Percentiles rank a stretch among this genome's conserved stretches.
Evolutionary conservation across 345 rosid species (phyloP).

Genomic region (Viola odorata): DNA sequence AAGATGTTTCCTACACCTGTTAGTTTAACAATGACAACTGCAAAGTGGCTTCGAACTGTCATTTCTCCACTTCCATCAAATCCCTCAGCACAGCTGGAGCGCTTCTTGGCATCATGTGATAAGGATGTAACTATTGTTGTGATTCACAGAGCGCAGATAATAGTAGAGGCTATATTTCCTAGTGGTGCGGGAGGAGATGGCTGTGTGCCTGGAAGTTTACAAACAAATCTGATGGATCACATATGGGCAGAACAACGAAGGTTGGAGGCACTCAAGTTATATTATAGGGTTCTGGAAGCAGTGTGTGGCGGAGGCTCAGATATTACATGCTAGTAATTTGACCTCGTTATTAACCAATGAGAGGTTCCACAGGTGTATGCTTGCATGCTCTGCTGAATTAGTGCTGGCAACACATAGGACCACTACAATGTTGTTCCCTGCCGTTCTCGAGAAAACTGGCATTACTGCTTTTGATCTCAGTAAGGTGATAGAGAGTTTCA

Average conservation of each 20-base stretch:
- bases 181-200: constrained; percentile 61
- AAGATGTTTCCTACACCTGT: constrained; percentile 83
- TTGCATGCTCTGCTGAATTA: constrained; percentile 31
- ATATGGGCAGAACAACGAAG: constrained; percentile 95
- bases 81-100: constrained; percentile 68
- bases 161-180: constrained; percentile 90
- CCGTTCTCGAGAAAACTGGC: constrained; percentile 93
- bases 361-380: constrained; percentile 33
- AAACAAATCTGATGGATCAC: constrained; percentile 80
- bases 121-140: constrained; percentile 75
- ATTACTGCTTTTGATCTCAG: constrained; percentile 98
- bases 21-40: constrained; percentile 91
- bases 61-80: constrained; percentile 74
- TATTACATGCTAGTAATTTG: constrained; percentile 71
- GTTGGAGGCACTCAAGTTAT: constrained; percentile 74
- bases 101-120: constrained; percentile 70
- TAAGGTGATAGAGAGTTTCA: constrained; percentile 97
- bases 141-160: constrained; percentile 70
- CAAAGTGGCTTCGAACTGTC: constrained; percentile 88
- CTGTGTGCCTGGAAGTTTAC: constrained; percentile 54
- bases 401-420: constrained; percentile 96
- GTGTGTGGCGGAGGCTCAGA: constrained; percentile 93
- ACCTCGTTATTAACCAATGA: constrained; percentile 87
- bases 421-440: constrained; percentile 87
- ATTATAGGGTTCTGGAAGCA: constrained; percentile 90